Base-by-base conservation (phyloP, 1,139 yeast genomes). In the Ogataea hybrid region DNA sequence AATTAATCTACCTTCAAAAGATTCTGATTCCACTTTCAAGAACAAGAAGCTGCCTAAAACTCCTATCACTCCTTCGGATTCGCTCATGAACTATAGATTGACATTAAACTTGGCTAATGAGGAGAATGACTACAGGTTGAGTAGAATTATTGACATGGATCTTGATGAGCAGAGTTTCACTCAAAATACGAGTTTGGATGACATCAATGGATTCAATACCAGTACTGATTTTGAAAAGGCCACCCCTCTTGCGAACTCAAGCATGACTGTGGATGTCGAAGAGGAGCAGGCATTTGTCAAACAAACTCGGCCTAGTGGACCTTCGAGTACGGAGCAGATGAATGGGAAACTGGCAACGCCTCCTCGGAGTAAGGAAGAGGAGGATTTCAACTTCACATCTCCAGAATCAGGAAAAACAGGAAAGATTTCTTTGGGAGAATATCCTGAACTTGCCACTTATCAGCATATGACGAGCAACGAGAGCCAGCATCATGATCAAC, bases 61-160 rank as follows among this genome's bases (percentile, higher is more conserved):
- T n/a, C n/a, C n/a, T n/a, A n/a, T n/a, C n/a, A n/a, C n/a, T n/a
- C n/a, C n/a, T n/a, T n/a, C n/a, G n/a, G n/a, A n/a, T n/a, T n/a
- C n/a, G n/a, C n/a, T n/a, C n/a, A n/a, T n/a, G n/a, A n/a, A n/a
- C n/a, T n/a, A n/a, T n/a, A n/a, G n/a, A n/a, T n/a, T n/a, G n/a
- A n/a, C n/a, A n/a, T n/a, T n/a, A n/a, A n/a, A n/a, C n/a, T n/a
- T n/a, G n/a, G n/a, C n/a, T n/a, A n/a, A n/a, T n/a, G n/a, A n/a
- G n/a, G n/a, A n/a, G n/a, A n/a, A n/a, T n/a, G n/a, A n/a, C n/a
- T 15, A 39, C 29, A 41, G 53, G 35, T 36, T 53, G 33, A 48
- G 51, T 17, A 45, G 42, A 22, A 42, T 50, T n/a, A 35, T 52
- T 11, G 51, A 50, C 25, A 27, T 53, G 49, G 30, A 49, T 27